Evolutionary conservation across 768 basidiomycete genomes (phyloP), one percentile per base, ranked within the genome.

Genomic region (Tubosaeta sp.): DNA sequence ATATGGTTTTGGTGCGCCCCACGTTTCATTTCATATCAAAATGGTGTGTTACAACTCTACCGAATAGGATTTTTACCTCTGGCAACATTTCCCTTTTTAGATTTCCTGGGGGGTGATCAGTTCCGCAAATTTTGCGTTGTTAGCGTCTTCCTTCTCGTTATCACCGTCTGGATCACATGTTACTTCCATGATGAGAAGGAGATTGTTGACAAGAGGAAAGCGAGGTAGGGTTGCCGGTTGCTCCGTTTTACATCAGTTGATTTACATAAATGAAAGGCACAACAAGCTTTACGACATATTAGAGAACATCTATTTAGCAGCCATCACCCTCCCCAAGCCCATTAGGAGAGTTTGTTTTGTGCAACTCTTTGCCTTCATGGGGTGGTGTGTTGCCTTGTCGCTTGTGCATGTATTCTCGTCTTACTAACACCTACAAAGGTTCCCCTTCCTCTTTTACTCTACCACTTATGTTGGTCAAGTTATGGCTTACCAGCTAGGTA

Each of bases 121-220:
- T 99, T 99, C 73, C 82, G 95, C 59, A 97, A 95, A 66, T 93
- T 99, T 65, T 97, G 94, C 61, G 75, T 97, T 41, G 73, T 97
- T 54, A 86, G 84, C 61, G 84, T 94, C 48, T 56, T 86, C 40
- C 80, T 94, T 35, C 82, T 98, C 8, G 81, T 86, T 4, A 54
- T 73, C 46, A 94, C 92, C 1, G 91, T 98, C 24, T 84, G 82
- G 77, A 81, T 93, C 36, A 98, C 96, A 2, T 97, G 94, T 64
- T 81, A 78, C 66, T 89, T 73, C 38, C 90, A 94, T 53, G 80
- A 87, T 59, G 95, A 94, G 67, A 78, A 87, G 62, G 86, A 79
- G 45, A 81, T 82, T 22, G 74, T 77, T 46, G 72, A 71, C 35
- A 66, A 67, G 52, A 71, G 71, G 42, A 72, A 71, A 58, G 71